These are phyloP conservation scores for Schwanniomyces vanrijiae DNA, from an alignment of 805 yeast species.

Conservation along the genomic window DNA sequence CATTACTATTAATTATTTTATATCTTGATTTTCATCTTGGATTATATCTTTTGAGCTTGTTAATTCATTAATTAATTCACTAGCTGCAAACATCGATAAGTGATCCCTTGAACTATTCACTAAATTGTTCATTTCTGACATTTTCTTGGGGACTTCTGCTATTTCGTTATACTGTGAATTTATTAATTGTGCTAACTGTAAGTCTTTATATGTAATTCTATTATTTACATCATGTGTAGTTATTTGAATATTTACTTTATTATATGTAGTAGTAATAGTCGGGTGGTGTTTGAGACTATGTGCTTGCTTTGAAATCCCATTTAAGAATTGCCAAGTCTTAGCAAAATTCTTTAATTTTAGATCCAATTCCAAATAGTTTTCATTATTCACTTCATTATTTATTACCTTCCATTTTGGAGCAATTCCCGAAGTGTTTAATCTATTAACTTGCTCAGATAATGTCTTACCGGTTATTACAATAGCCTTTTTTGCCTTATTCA, in stretches of 20 bases:
- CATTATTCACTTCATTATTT: not conserved
- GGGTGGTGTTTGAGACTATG: slow-evolving; percentile 72
- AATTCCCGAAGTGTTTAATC: slow-evolving; percentile 1
- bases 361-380: slow-evolving; percentile 26
- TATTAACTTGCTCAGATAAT: slow-evolving; percentile 4
- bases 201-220: slow-evolving; percentile 54
- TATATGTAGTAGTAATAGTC: slow-evolving; percentile 62
- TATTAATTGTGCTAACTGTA: slow-evolving; percentile 51
- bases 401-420: slow-evolving; percentile 4
- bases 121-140: not conserved
- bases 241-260: slow-evolving; percentile 50
- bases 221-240: slow-evolving; percentile 64
- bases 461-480: not conserved
- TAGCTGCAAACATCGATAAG: slow-evolving; percentile 4
- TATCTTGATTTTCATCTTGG: not conserved
- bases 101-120: slow-evolving; percentile 2
- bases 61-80: not conserved
- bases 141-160: slow-evolving; percentile 1
- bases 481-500: not conserved
- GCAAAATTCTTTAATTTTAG: slow-evolving; percentile 52
- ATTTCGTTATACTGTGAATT: slow-evolving; percentile 11
- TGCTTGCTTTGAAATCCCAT: slow-evolving; percentile 54
- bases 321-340: slow-evolving; percentile 67
- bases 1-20: not conserved
- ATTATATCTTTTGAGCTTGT: not conserved